Evolutionary conservation across 202 grass and related monocot genomes (phyloP).

Genomic region (Brachypodium distachyon): DNA sequence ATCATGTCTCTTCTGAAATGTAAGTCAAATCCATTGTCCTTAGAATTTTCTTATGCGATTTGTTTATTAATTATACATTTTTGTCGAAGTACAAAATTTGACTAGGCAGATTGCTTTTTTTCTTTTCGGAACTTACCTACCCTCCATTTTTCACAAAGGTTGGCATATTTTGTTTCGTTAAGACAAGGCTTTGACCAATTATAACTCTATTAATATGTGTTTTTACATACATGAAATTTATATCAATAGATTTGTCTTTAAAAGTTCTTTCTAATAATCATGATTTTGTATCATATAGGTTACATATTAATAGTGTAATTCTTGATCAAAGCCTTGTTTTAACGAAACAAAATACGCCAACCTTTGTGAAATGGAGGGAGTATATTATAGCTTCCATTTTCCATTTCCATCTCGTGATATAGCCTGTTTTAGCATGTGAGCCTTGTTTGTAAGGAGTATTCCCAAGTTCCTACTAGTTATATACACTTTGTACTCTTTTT

Average conservation of each 20-base stretch:
- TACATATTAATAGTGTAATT: too few species aligned
- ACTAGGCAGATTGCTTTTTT: neutral
- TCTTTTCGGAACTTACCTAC: neutral
- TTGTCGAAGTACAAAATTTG: neutral
- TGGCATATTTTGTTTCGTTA: too few species aligned
- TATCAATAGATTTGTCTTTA: too few species aligned
- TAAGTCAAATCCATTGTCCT: neutral
- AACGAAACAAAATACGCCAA: too few species aligned
- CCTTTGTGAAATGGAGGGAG: too few species aligned
- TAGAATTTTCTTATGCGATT: conserved; percentile 4
- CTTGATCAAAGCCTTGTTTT: too few species aligned
- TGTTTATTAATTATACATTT: conserved; percentile 1
- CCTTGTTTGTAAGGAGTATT: neutral
- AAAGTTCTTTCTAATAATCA: too few species aligned
- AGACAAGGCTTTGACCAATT: too few species aligned
- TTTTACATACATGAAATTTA: too few species aligned
- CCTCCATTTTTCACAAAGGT: too few species aligned
- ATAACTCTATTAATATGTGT: too few species aligned
- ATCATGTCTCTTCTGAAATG: neutral
- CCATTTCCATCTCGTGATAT: neutral
- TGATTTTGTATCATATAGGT: too few species aligned
- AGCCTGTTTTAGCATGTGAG: neutral
- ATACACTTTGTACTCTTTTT: neutral
- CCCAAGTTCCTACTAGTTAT: neutral
- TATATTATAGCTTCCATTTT: neutral